Base-by-base conservation (phyloP, 2,329 filamentous ascomycete genomes). In the Torrubiella hemipterigena region DNA sequence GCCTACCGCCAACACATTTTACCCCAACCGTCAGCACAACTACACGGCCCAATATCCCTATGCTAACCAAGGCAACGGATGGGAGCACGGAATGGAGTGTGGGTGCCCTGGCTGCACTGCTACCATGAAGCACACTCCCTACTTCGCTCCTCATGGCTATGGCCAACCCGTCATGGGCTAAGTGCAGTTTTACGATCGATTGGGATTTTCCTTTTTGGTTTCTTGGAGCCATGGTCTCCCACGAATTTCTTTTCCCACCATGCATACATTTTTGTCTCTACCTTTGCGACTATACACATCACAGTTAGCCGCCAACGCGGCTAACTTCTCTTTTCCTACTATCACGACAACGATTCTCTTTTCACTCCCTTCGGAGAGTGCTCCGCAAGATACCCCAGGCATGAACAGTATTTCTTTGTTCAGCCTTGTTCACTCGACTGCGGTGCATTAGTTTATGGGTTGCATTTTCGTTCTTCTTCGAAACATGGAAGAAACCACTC, bases 111-210 rank as follows among this genome's bases (percentile, higher is more conserved):
- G 52, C 37, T 73, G 68, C 42, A 46, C 55, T 18, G 52, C 60
- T 13, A 50, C 59, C 7, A 52, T 60, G 42, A 69, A 69, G 49
- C 54, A 62, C 10, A 45, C 52, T 4, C 47, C 57, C 1, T 73
- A 71, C 47, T 67, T 73, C 37, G 50, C 56, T 29, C 45, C 58
- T 15, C 61, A 67, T 32, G 52, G 49, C 25, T 73, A 69, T 34
- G 59, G 63, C 17, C 70, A 73, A 45, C 54, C 69, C 11, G 69
- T 74, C 12, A 63, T 73, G 49, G 69, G 69, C 32, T 70, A 47
- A 58, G 31, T 17, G 32, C n/a, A n/a, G n/a, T n/a, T n/a, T n/a
- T n/a, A n/a, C 37, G 37, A 30, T 33, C 37, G 43, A 38, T 39
- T 11, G 22, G 22, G 22, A 27, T 31, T 32, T 17, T 24, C 20